Evolutionary conservation across 306 rosid species (phyloP), one percentile per base, ranked within the genome.

Genomic region (Pterocarpus santalinus): DNA sequence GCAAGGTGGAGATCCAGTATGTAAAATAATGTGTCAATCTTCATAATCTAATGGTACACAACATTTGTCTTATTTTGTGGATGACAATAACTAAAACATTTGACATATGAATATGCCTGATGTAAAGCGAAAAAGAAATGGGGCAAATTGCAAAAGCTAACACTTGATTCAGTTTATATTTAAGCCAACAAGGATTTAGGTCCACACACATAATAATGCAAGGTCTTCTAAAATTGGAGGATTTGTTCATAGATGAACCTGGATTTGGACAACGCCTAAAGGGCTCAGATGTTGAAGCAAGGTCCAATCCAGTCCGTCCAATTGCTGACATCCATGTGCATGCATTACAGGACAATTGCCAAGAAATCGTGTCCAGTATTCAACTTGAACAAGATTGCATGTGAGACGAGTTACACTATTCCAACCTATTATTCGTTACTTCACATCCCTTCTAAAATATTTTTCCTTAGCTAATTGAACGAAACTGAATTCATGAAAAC

Each of bases 1-100:
- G 39, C 41, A 73, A 10, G 69, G 69, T 39, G 58, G 44, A 38
- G 71, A 32, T 63, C 71, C 51, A 34, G 22, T 49, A 49, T 14
- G 47, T 67, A 17, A 22, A 22, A 22, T 22, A 22, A 22, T 67
- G 7, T 67, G 82, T 67, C 75, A 30, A 78, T 12, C 55, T 65
- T 51, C 16, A 28, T 28, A 13, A 39, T 8, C 47, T 43, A 39
- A 22, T 22, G 28, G 28, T 22, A 22, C 28, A 22, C 28, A 22
- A 22, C 28, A 22, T 38, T 6, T 38, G 5, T 38, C 7, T 38
- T 38, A 38, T 38, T 3, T 38, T 57, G 39, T 13, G 53, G 30
- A 55, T 73, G 16, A 38, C 9, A 6, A 0, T 17, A 2, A 0
- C 53, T 73, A 38, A 8, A 39, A 36, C 28, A 53, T 72, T 34